Evolutionary conservation across 2,329 filamentous ascomycete genomes (phyloP).

Genomic region (Aspergillus fructus): DNA sequence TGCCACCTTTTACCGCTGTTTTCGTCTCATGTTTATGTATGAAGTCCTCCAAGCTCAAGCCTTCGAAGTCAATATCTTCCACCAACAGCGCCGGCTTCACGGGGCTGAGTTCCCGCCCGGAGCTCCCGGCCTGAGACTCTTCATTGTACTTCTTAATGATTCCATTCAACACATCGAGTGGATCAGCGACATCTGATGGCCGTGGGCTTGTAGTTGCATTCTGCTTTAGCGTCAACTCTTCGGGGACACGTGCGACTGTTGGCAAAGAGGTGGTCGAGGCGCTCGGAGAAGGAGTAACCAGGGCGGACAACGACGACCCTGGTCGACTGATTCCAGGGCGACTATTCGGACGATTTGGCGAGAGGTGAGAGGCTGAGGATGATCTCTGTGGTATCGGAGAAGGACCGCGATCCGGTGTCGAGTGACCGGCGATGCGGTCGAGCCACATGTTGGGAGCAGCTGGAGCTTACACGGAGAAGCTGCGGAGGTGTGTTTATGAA

Average conservation of each 20-base stretch:
- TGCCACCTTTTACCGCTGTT: constrained; percentile 30
- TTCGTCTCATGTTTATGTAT: constrained; percentile 42
- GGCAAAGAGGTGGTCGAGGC: constrained; percentile 76
- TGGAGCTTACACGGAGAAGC: constrained; percentile 11
- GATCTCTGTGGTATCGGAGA: constrained; percentile 70
- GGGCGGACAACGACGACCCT: constrained; percentile 75
- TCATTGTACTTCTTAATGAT: constrained; percentile 51
- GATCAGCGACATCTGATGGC: constrained; percentile 62
- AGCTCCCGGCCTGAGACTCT: constrained; percentile 16
- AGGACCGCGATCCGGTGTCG: constrained; percentile 65
- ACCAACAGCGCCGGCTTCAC: constrained; percentile 50
- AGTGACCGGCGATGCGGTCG: constrained; percentile 76
- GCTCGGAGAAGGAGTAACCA: constrained; percentile 65
- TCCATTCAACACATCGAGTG: constrained; percentile 66
- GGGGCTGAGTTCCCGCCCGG: neutral
- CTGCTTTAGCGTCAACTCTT: constrained; percentile 68
- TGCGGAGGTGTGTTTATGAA: constrained; percentile 10
- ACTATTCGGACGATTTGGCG: constrained; percentile 66
- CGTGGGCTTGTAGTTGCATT: constrained; percentile 45
- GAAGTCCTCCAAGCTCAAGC: constrained; percentile 73
- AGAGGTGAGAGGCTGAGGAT: constrained; percentile 66
- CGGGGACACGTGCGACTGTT: constrained; percentile 58
- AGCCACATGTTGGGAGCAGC: constrained; percentile 69
- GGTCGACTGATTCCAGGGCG: constrained; percentile 68
- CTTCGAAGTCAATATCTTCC: constrained; percentile 74